phyloP scores from a whole-genome alignment of 1,139 yeast species.

The Hemisphaericaspora lyxosophila region DNA sequence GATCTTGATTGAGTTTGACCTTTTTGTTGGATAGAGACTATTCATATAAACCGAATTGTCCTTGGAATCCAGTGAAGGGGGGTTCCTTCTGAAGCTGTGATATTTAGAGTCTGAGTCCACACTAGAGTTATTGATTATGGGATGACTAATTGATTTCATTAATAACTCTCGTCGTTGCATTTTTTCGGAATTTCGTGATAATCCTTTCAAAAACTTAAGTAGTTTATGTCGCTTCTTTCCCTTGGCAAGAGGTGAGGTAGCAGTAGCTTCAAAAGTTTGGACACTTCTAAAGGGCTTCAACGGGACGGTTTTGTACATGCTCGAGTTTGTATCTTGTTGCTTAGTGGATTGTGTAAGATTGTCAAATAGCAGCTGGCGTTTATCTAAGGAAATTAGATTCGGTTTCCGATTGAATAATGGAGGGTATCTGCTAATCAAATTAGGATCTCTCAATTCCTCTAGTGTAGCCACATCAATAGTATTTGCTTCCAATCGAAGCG shows the following conservation, averaged over 20 bases:
- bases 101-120: no score
- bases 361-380: not conserved
- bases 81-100: no score
- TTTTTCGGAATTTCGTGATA: slow-evolving; percentile 8
- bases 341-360: not conserved
- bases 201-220: slow-evolving; percentile 8
- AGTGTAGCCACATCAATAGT: slow-evolving; percentile 15
- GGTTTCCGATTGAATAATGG: slow-evolving; percentile 15
- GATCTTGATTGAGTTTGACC: slow-evolving; percentile 9
- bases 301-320: not conserved
- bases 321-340: slow-evolving; percentile 1
- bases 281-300: not conserved
- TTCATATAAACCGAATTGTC: slow-evolving; percentile 8
- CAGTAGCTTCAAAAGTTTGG: slow-evolving; percentile 7
- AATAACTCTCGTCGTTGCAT: slow-evolving; percentile 6
- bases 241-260: not conserved
- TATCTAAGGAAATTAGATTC: slow-evolving; percentile 10
- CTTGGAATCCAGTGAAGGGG: not conserved
- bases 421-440: slow-evolving; percentile 16
- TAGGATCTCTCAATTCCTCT: slow-evolving; percentile 16
- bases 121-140: slow-evolving; percentile 1
- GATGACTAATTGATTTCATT: slow-evolving; percentile 12
- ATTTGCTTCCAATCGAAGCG: slow-evolving; percentile 9
- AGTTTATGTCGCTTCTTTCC: slow-evolving; percentile 6
- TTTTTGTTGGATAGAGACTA: slow-evolving; percentile 8